Evolutionary conservation across 1,284 basidiomycete genomes (phyloP).

Genomic region (Irpex rosettiformis): DNA sequence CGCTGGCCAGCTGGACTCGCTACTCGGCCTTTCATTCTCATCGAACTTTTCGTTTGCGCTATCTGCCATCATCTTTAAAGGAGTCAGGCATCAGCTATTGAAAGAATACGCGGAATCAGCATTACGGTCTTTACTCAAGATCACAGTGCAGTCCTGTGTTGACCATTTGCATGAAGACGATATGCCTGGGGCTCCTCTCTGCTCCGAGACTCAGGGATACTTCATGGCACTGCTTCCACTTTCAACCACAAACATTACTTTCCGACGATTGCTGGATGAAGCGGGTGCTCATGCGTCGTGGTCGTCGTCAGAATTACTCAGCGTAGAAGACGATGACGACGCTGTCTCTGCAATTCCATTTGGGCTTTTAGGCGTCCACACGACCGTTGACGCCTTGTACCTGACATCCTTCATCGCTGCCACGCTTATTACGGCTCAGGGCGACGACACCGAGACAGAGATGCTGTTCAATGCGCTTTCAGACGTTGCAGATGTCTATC

Average conservation of each 20-base stretch:
- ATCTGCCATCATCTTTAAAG: conserved; percentile 82
- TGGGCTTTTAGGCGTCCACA: conserved; percentile 60
- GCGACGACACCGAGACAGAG: conserved; percentile 79
- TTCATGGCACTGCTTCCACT: conserved; percentile 79
- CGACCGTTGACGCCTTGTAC: conserved; percentile 67
- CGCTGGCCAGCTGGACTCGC: conserved; percentile 68
- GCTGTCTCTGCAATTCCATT: conserved; percentile 53
- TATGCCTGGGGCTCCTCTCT: conserved; percentile 40
- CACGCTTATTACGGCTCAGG: conserved; percentile 76
- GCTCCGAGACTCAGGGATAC: conserved; percentile 69
- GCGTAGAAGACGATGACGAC: conserved; percentile 40
- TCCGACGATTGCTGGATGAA: conserved; percentile 58
- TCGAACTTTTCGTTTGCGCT: conserved; percentile 79
- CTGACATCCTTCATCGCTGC: conserved; percentile 74
- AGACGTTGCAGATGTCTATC: conserved; percentile 68
- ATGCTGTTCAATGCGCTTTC: conserved; percentile 77
- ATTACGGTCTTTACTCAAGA: conserved; percentile 53
- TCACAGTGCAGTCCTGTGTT: conserved; percentile 49
- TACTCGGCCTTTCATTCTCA: conserved; percentile 76
- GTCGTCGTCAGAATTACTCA: conserved; percentile 32
- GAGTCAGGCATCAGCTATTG: conserved; percentile 68
- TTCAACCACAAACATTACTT: conserved; percentile 53
- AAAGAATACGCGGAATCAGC: conserved; percentile 55
- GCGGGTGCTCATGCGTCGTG: conserved; percentile 54
- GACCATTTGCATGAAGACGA: conserved; percentile 35